A percentile compares a stretch with the other conserved stretches of the same genome.
Evolutionary conservation across 106 monocot genomes (phyloP).

Genomic region (Ottelia alismoides): DNA sequence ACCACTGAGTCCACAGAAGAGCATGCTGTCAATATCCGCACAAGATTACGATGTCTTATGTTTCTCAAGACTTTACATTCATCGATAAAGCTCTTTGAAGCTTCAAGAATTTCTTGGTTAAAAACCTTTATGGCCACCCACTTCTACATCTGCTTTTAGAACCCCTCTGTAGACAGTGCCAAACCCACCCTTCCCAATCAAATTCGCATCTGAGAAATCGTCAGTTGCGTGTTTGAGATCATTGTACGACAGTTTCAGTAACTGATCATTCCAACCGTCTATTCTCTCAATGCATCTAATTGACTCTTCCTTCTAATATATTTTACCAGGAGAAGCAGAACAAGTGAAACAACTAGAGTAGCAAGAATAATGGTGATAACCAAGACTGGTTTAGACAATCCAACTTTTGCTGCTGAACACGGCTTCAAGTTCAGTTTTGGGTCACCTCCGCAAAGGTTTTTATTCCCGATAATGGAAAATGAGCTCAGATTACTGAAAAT

Average conservation of each 20-base stretch:
- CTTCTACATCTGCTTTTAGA: neutral
- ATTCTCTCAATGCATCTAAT: neutral
- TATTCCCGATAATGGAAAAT: neutral
- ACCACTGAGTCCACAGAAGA: neutral
- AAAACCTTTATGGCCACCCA: neutral
- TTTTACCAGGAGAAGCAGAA: neutral
- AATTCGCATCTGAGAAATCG: neutral
- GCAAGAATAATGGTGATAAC: neutral
- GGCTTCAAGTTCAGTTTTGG: neutral
- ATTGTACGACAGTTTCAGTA: neutral
- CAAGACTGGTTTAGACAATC: neutral
- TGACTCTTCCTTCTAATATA: neutral
- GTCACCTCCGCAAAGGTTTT: neutral
- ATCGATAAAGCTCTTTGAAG: neutral
- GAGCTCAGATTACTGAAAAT: neutral
- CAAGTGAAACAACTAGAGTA: neutral
- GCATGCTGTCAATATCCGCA: neutral
- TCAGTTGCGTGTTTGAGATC: neutral
- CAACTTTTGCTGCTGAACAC: neutral
- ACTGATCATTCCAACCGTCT: no score
- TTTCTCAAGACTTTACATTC: constrained; percentile 1
- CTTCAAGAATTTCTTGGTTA: neutral
- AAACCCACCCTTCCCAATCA: neutral
- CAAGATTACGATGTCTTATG: neutral
- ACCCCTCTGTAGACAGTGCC: neutral